Evolutionary conservation across 352 stramenopile genomes (phyloP), one percentile per base, ranked within the genome.

Genomic region (Phytopythium kandeliae): DNA sequence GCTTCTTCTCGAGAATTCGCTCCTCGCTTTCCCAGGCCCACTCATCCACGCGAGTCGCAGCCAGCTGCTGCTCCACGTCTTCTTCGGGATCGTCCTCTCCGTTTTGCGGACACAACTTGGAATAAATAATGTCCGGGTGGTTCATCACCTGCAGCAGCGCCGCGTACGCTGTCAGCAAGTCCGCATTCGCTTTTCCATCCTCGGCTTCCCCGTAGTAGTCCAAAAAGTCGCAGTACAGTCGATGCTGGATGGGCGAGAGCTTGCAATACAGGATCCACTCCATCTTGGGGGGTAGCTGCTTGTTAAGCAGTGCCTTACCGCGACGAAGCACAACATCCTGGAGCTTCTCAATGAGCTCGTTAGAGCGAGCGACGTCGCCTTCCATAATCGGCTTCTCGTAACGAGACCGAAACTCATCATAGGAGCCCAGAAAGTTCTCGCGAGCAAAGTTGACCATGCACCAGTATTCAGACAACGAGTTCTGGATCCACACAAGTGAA

Each of bases 381-480:
- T 95, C 85, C 22, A 94, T 28, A 51, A 95, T 94, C 2, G 86
- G 86, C 25, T 81, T 66, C 52, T 93, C 85, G 36, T 91, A 96
- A 16, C 69, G 67, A 33, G 69, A 53, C 30, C 89, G 83, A 38
- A 95, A 96, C 22, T 67, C 56, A 1, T 95, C 79, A 40, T 91
- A 92, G 25, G 62, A 71, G 11, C 71, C 78, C 26, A 96, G 41
- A 30, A 87, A 92, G 2, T 64, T 63, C 6, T 85, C 71, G 7
- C 83, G 71, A 9, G 81, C 82, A 66, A 96, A 96, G 61, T 95
- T 90, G 12, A 96, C 82, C 83, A 96, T 95, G 55, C 80, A 94
- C 80, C 80, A 96, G 51, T 96, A 96, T 51, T 96, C 86, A 1
- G 85, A 85, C 25, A 98, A 58, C 49, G 96, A 97, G 60, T 98